These are phyloP conservation scores for Colletotrichum musae DNA, from an alignment of 2,329 filamentous ascomycete genomes.

Conservation along the genomic window DNA sequence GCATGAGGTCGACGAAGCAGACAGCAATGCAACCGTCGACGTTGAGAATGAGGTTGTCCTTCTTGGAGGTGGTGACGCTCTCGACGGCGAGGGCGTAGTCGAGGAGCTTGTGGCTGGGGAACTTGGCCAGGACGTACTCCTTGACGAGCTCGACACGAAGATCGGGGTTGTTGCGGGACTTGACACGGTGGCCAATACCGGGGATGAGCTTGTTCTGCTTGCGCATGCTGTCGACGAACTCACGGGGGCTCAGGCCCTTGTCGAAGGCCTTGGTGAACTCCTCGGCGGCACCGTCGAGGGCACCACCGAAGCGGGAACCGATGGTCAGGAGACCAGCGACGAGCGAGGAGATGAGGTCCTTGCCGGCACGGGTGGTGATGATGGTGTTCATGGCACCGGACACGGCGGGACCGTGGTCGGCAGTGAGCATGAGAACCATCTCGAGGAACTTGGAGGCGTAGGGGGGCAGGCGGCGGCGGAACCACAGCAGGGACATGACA, in stretches of 20 bases:
- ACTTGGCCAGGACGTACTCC: conserved; percentile 97
- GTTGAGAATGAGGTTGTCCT: conserved; percentile 99
- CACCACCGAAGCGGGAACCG: conserved; percentile 98
- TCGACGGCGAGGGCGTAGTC: conserved; percentile 99
- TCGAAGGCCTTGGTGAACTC: conserved; percentile 99
- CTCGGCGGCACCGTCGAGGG: conserved; percentile 95
- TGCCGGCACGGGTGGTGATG: conserved; percentile 98
- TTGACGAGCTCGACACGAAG: conserved; percentile 99
- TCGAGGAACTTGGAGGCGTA: conserved; percentile 99
- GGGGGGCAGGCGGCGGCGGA: conserved; percentile 95
- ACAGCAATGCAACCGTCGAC: conserved; percentile 98
- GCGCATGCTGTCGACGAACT: conserved; percentile 98
- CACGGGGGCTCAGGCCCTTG: conserved; percentile 97
- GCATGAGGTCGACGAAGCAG: conserved; percentile 97
- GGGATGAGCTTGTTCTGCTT: conserved; percentile 99
- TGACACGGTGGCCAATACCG: conserved; percentile 99
- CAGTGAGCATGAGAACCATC: conserved; percentile 99
- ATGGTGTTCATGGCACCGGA: conserved; percentile 99
- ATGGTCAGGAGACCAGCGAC: conserved; percentile 98
- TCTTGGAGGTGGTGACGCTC: conserved; percentile 98
- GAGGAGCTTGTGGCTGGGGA: conserved; percentile 97
- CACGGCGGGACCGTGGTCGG: conserved; percentile 98
- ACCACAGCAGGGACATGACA: conserved; percentile 99
- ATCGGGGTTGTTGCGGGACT: conserved; percentile 99
- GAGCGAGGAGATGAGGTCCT: conserved; percentile 96